Evolutionary conservation across 2,329 filamentous ascomycete genomes (phyloP).

Genomic region (Microdochium bolleyi): DNA sequence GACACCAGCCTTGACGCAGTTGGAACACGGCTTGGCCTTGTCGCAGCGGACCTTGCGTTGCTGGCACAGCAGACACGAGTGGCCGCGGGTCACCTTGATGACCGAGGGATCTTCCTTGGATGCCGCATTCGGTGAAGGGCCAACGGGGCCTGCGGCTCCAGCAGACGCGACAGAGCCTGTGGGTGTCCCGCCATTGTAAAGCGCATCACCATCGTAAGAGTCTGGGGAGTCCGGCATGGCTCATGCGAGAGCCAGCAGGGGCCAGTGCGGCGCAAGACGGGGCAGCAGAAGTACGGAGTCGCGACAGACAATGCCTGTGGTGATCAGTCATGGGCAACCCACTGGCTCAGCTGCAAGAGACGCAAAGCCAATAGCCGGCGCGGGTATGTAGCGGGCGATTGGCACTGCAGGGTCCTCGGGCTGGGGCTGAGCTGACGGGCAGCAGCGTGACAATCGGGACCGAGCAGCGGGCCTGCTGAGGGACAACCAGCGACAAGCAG

Average conservation of each 20-base stretch:
- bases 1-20: conserved; percentile 54
- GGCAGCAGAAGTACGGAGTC: conserved; percentile 6
- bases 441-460: neutral
- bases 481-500: neutral
- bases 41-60: conserved; percentile 71
- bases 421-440: neutral
- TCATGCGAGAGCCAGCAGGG: conserved; percentile 6
- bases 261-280: conserved; percentile 3
- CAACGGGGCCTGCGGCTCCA: neutral
- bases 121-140: neutral
- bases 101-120: conserved; percentile 25
- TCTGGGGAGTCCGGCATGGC: conserved; percentile 22
- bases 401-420: neutral
- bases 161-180: conserved; percentile 6
- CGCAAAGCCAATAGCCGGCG: neutral
- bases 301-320: neutral
- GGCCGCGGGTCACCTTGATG: conserved; percentile 49
- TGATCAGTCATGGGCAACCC: neutral
- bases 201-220: conserved; percentile 16
- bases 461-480: neutral
- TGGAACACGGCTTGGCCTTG: conserved; percentile 62
- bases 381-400: neutral
- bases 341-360: neutral
- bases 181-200: conserved; percentile 16
- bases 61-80: conserved; percentile 65